A percentile compares a stretch with the other conserved stretches of the same genome.
Conservation (phyloP, 2,329 filamentous ascomycete genomes). For the Trichoderma simmonsii region DNA sequence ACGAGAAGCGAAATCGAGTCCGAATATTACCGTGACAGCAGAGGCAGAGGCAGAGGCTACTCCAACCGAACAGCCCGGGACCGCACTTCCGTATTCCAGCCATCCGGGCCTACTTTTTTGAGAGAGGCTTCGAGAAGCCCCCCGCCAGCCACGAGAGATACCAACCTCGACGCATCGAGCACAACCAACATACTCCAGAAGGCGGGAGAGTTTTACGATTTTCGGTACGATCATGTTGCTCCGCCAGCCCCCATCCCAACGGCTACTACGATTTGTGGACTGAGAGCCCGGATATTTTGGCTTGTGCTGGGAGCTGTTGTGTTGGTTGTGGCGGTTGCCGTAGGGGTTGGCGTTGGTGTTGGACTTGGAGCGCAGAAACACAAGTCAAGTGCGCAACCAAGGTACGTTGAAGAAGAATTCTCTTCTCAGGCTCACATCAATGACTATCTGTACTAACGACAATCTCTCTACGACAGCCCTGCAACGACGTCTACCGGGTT, state of each 20-base stretch:
- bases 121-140: too few species aligned
- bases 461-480: background rate
- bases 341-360: conserved; percentile 33
- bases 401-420: background rate
- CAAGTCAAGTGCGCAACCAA: conserved; percentile 12
- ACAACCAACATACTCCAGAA: conserved; percentile 11
- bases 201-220: conserved; percentile 23
- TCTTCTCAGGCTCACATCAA: background rate
- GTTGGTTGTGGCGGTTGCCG: conserved; percentile 38
- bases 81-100: conserved; percentile 14
- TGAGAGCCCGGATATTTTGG: conserved; percentile 37
- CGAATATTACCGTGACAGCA: background rate
- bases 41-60: background rate
- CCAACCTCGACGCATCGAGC: conserved; percentile 15
- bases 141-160: background rate
- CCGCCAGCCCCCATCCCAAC: background rate
- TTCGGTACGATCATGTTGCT: conserved; percentile 26
- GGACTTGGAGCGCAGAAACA: background rate
- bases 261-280: conserved; percentile 24
- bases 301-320: conserved; percentile 28
- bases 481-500: background rate
- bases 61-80: background rate
- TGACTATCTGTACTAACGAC: background rate
- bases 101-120: background rate
- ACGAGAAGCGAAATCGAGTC: background rate